Percentiles rank a stretch among this genome's conserved stretches.
phyloP scores from a whole-genome alignment of 2,329 filamentous ascomycete genomes.

The Verticillium albo-atrum region DNA sequence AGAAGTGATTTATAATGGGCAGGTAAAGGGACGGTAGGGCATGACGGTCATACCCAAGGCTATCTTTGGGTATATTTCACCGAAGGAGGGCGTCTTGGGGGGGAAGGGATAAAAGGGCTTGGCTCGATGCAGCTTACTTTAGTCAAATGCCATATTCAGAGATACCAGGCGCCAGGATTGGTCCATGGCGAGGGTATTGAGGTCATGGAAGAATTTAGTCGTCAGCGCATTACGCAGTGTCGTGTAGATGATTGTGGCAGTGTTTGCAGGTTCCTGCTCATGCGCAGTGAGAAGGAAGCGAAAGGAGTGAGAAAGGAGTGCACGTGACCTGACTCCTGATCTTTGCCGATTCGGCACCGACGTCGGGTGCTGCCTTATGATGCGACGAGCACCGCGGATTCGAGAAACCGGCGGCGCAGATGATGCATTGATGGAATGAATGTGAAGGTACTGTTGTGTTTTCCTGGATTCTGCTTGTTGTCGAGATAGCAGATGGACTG shows the following conservation, averaged over 20 bases:
- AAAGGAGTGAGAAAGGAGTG: not conserved
- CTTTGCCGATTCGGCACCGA: not conserved
- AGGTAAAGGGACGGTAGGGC: not conserved
- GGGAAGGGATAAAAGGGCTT: not conserved
- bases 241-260: not conserved
- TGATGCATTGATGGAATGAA: not conserved
- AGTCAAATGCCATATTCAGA: not conserved
- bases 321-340: not conserved
- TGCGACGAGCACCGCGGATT: not conserved
- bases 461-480: too few species aligned
- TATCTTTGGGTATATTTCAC: not conserved
- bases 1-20: not conserved
- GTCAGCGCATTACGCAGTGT: not conserved
- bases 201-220: not conserved
- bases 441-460: too few species aligned
- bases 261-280: not conserved
- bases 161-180: not conserved
- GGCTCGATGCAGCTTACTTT: not conserved
- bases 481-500: too few species aligned
- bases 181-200: not conserved
- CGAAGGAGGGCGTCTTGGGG: not conserved
- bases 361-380: not conserved
- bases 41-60: not conserved
- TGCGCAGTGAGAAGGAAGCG: not conserved
- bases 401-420: not conserved